A percentile compares a stretch with the other conserved stretches of the same genome.
Conservation (phyloP, 768 basidiomycete genomes). For the Calvatia gigantea region DNA sequence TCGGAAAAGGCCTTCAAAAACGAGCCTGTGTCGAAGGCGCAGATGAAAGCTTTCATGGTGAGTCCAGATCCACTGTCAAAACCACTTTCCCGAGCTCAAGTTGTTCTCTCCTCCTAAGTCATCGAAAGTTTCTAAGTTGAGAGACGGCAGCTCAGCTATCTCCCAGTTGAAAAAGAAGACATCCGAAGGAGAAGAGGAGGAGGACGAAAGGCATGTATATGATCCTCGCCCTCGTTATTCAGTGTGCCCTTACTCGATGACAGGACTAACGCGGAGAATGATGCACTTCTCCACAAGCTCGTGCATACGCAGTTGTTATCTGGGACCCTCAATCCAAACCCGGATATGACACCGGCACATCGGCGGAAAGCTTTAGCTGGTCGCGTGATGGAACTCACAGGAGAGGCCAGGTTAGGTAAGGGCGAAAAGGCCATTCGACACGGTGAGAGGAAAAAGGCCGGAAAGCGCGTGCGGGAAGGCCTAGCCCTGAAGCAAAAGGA, state of each 20-base stretch:
- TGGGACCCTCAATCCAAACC: slow-evolving; percentile 61
- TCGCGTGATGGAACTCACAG: slow-evolving; percentile 70
- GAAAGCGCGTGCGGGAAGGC: slow-evolving; percentile 71
- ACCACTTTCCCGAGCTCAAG: not conserved
- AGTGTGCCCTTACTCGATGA: slow-evolving; percentile 7
- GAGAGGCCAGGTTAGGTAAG: slow-evolving; percentile 66
- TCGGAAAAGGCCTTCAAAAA: slow-evolving; percentile 21
- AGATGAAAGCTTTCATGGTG: slow-evolving; percentile 78
- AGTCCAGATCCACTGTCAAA: slow-evolving; percentile 12
- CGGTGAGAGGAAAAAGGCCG: slow-evolving; percentile 65
- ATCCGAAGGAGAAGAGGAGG: slow-evolving; percentile 54
- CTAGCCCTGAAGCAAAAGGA: slow-evolving; percentile 59
- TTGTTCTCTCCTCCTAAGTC: slow-evolving; percentile 50
- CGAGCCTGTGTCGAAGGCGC: slow-evolving; percentile 31
- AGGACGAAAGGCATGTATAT: slow-evolving; percentile 51
- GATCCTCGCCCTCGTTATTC: not conserved
- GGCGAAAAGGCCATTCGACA: slow-evolving; percentile 62
- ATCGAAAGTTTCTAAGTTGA: slow-evolving; percentile 68
- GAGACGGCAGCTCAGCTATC: slow-evolving; percentile 26
- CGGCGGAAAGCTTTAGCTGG: slow-evolving; percentile 74
- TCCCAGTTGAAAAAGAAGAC: slow-evolving; percentile 22
- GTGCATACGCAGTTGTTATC: slow-evolving; percentile 80
- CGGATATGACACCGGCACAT: slow-evolving; percentile 62
- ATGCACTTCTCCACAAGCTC: slow-evolving; percentile 72
- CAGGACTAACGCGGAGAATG: slow-evolving; percentile 76